These are phyloP conservation scores for Colletotrichum higginsianum DNA, from an alignment of 2,329 filamentous ascomycete species.

Conservation along the genomic window DNA sequence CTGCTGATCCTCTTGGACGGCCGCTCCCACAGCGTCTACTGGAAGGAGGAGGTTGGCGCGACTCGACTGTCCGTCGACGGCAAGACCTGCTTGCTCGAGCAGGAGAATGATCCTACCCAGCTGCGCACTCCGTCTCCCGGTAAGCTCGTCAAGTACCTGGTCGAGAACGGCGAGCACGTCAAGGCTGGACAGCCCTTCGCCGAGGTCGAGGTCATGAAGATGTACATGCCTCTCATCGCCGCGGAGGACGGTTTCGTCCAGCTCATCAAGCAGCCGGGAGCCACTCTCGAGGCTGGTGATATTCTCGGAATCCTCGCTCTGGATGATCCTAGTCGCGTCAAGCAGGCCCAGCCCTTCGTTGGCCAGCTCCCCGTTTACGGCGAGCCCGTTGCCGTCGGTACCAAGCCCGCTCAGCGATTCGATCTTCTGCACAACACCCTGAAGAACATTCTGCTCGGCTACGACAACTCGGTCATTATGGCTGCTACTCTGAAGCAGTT, in stretches of 20 bases:
- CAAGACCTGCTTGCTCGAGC: slow-evolving; percentile 97
- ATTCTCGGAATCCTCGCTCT: slow-evolving; percentile 97
- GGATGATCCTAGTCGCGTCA: slow-evolving; percentile 95
- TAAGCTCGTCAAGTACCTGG: slow-evolving; percentile 97
- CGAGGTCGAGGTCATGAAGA: slow-evolving; percentile 99
- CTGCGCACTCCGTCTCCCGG: slow-evolving; percentile 94
- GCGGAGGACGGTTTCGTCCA: slow-evolving; percentile 97
- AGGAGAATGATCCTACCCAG: slow-evolving; percentile 99
- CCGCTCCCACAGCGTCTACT: slow-evolving; percentile 98
- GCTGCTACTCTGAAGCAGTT: slow-evolving; percentile 86
- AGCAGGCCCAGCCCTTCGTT: slow-evolving; percentile 94
- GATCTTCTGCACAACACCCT: slow-evolving; percentile 82
- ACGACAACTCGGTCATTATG: slow-evolving; percentile 99
- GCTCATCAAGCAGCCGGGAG: slow-evolving; percentile 98
- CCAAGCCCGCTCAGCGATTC: slow-evolving; percentile 93
- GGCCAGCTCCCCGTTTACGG: slow-evolving; percentile 91
- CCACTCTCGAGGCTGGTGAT: slow-evolving; percentile 97
- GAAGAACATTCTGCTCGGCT: slow-evolving; percentile 90
- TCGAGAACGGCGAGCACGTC: slow-evolving; percentile 95
- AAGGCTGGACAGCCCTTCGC: slow-evolving; percentile 93
- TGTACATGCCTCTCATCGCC: slow-evolving; percentile 99
- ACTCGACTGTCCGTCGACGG: slow-evolving; percentile 96
- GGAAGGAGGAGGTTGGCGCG: slow-evolving; percentile 98
- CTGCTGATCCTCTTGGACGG: slow-evolving; percentile 91
- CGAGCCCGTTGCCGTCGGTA: slow-evolving; percentile 87